phyloP scores from a whole-genome alignment of 441 rosid species.

The Breynia disticha region DNA sequence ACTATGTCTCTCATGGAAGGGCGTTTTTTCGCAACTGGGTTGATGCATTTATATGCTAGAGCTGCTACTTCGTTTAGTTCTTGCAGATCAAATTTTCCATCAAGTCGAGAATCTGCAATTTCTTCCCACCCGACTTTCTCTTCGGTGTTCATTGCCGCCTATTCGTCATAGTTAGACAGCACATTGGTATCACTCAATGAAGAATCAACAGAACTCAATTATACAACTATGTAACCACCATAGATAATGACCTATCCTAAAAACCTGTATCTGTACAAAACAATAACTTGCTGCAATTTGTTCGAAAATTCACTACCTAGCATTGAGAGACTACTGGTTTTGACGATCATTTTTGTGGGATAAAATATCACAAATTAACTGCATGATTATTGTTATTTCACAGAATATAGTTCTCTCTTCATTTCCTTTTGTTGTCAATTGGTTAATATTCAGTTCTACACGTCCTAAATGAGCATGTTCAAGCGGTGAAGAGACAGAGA shows the following conservation, averaged over 20 bases:
- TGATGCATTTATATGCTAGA: constrained; percentile 78
- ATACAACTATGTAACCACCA: no score
- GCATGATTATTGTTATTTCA: no score
- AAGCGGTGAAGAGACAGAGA: no score
- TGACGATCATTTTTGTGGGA: no score
- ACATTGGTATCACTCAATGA: no score
- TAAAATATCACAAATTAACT: no score
- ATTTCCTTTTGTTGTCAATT: no score
- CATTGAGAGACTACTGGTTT: no score
- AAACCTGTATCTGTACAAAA: background rate
- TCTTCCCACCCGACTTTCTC: constrained; percentile 96
- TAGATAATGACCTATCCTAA: background rate
- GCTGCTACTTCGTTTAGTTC: constrained; percentile 85
- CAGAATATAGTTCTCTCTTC: no score
- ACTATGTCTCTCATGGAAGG: constrained; percentile 93
- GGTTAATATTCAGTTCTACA: no score
- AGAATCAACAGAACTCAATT: no score
- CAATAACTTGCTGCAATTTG: background rate
- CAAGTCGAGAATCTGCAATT: constrained; percentile 71
- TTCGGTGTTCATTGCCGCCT: constrained; percentile 88
- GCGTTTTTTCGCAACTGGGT: constrained; percentile 59
- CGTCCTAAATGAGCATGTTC: background rate
- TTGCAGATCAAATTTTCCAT: constrained; percentile 54
- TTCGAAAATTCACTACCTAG: no score
- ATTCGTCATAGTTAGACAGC: background rate